Evolutionary conservation across 2,329 filamentous ascomycete species (phyloP), one percentile per base, ranked within the genome.

Genomic region (Pseudogymnoascus sp.): DNA sequence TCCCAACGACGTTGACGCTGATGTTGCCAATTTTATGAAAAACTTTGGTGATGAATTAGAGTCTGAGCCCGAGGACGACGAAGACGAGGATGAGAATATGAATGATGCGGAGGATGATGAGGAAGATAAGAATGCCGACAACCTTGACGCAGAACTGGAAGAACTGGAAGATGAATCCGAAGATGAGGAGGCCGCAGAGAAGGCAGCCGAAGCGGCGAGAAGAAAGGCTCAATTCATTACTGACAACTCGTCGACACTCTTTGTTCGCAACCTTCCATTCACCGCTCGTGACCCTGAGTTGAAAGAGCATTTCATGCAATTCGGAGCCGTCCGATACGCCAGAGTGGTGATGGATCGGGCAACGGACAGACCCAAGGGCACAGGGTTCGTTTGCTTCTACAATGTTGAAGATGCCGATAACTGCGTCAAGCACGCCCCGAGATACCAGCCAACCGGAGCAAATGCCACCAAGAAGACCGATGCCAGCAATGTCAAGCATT

Each of bases 181-280:
- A 5, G 75, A 78, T 3, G 78, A 80, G 1, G 75, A 77, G 50
- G 73, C 76, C 3, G 75, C 74, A 7, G 75, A 76, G 5, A 74
- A 76, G 28, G 71, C 70, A 4, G 70, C 70, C 7, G 74, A 77
- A 4, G 70, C 18, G 73, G 73, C 76, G 42, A 71, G 72, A 37
- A 68, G 69, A n/a, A 64, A 74, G 64, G 70, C 72, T 65, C 71
- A 76, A 56, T 70, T 73, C 65, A 77, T 73, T 25, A 82, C 79
- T 14, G 84, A 89, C 73, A 90, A 91, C 70, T 85, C 84, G 1
- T 85, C 85, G 37, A 97, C 92, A 0, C 76, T 97, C 12, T 99
- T 99, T 77, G 83, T 99, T 69, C 91, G 94, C 68, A 99, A 99
- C 72, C 79, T 99, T 11, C 93, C 95, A 0, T 99, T 96, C 75